Evolutionary conservation across 2,329 filamentous ascomycete genomes (phyloP), one percentile per base, ranked within the genome.

Genomic region (Diaporthe caulivora): DNA sequence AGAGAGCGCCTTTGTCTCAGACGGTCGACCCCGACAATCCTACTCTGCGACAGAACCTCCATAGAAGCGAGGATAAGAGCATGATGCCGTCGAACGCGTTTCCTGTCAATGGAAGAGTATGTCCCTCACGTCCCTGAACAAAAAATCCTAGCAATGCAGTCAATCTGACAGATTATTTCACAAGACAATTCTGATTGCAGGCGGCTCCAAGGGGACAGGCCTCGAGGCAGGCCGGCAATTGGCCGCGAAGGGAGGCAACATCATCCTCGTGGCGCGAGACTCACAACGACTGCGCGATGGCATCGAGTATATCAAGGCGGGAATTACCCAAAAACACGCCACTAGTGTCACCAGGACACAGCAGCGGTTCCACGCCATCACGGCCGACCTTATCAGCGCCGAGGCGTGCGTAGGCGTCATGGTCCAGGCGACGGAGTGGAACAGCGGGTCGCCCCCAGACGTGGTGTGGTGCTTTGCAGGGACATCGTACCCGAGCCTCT

Each of bases 191-290:
- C 87, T 98, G 71, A 87, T 99, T 69, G 99, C 97, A 0, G 97
- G 97, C 60, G 95, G 92, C 42, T 98, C 97, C 0, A 94, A 98
- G 80, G 97, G 97, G 73, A 94, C 98, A 93, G 97, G 97, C 74
- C 91, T 92, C 77, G 91, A 91, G 68, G 90, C 92, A 26, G 95
- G 92, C 7, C 88, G 90, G 68, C 88, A 95, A 77, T 90, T 99
- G 57, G 89, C 96, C 3, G 86, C 89, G 65, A 95, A 95, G 82
- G 97, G 97, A 60, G 96, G 97, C 74, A 94, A 95, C 82, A 82
- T 99, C 71, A 90, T 97, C 76, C 91, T 98, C 76, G 92, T 98
- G 67, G 92, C 96, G 18, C 93, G 97, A 71, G 94, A 92, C 77
- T 86, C 90, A 17, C 85, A 85, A 73, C 97, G 96, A 81, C 93